Conservation (phyloP, 2,329 filamentous ascomycete genomes). For the Xylariales sp. region DNA sequence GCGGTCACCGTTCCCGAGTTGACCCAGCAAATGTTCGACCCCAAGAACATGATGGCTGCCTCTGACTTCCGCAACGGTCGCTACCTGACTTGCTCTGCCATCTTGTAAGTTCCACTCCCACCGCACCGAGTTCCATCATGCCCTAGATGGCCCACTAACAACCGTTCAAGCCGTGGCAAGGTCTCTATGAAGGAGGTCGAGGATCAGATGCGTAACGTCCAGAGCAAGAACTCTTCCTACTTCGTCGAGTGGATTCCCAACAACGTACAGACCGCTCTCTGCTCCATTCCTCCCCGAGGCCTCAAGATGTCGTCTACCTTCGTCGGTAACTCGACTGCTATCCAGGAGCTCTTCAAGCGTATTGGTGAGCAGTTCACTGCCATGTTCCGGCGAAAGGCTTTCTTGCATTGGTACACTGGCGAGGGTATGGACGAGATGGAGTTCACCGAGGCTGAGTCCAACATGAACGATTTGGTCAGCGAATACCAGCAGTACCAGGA, state of each 20-base stretch:
- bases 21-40: conserved; percentile 99
- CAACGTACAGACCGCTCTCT: conserved; percentile 99
- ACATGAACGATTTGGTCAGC: conserved; percentile 99
- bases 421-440: conserved; percentile 99
- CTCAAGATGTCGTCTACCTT: conserved; percentile 99
- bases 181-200: conserved; percentile 99
- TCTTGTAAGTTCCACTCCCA: conserved; percentile 63
- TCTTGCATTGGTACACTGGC: conserved; percentile 99
- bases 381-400: conserved; percentile 99
- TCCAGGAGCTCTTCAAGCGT: conserved; percentile 99
- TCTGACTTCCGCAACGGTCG: conserved; percentile 99
- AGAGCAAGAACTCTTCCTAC: conserved; percentile 99
- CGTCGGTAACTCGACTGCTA: conserved; percentile 98
- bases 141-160: no score
- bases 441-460: conserved; percentile 99
- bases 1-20: conserved; percentile 96
- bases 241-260: conserved; percentile 99
- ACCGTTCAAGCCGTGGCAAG: conserved; percentile 97
- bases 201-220: conserved; percentile 99
- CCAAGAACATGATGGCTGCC: conserved; percentile 99
- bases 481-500: conserved; percentile 99
- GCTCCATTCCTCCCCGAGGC: conserved; percentile 95
- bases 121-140: no score
- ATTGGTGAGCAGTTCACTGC: conserved; percentile 98
- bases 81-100: conserved; percentile 98